phyloP scores from a whole-genome alignment of 192 early-diverging fungal species.

The Coemansia biformis region DNA sequence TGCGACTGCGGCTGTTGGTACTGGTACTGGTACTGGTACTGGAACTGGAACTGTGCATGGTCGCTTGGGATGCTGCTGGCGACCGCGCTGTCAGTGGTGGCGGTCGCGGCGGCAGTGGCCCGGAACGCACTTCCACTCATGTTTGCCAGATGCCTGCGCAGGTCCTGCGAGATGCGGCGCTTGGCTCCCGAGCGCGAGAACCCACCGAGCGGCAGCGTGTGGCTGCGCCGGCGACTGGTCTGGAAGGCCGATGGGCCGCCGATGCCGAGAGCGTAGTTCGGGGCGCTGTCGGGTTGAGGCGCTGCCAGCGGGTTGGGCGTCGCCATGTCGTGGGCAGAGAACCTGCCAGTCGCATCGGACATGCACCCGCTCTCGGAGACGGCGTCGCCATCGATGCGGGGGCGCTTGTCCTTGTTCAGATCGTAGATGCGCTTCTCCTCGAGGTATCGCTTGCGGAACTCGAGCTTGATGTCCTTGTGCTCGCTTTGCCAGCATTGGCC shows the following conservation, averaged over 20 bases:
- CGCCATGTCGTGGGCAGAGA: constrained; percentile 1
- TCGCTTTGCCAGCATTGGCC: constrained; percentile 44
- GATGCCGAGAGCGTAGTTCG: constrained; percentile 10
- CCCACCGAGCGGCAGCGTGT: constrained; percentile 35
- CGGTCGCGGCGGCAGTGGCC: constrained; percentile 1
- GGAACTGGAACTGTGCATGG: background rate
- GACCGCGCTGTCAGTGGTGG: constrained; percentile 1
- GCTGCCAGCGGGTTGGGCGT: background rate
- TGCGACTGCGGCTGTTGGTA: background rate
- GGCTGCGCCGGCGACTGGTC: constrained; percentile 41
- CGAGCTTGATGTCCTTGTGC: constrained; percentile 26
- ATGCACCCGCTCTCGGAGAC: constrained; percentile 23
- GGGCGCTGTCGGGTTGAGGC: background rate
- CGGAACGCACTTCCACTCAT: constrained; percentile 32
- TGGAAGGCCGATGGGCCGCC: constrained; percentile 24
- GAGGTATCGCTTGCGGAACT: constrained; percentile 27
- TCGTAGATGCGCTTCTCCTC: constrained; percentile 50
- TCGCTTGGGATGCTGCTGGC: too few species aligned
- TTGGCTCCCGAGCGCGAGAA: constrained; percentile 34
- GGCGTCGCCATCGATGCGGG: constrained; percentile 16
- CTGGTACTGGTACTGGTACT: constrained; percentile 2
- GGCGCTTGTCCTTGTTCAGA: constrained; percentile 45
- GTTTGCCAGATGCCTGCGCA: constrained; percentile 49
- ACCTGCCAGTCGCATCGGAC: constrained; percentile 12
- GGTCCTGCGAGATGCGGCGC: constrained; percentile 48